Conservation (phyloP, 2,329 filamentous ascomycete genomes). For the Aspergillus terreus region DNA sequence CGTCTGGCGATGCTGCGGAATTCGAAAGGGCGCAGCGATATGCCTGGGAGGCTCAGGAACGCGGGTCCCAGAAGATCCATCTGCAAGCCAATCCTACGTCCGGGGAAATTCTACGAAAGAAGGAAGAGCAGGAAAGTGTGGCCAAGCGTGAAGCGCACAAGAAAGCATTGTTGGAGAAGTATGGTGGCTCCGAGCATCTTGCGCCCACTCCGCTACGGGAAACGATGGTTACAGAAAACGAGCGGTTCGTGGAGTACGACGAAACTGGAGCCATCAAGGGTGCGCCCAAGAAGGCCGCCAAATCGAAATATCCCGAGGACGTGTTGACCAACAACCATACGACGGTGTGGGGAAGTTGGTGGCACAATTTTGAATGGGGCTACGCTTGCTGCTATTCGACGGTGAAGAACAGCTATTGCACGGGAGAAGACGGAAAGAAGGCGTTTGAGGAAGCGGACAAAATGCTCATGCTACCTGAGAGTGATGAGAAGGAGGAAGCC, state of each 20-base stretch:
- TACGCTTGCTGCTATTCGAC: constrained; percentile 93
- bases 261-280: constrained; percentile 87
- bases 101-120: constrained; percentile 78
- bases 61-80: constrained; percentile 74
- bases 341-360: constrained; percentile 95
- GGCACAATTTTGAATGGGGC: constrained; percentile 91
- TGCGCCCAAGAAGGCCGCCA: constrained; percentile 68
- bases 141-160: constrained; percentile 64
- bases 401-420: constrained; percentile 96
- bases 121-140: constrained; percentile 70
- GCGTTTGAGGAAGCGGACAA: constrained; percentile 75
- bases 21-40: constrained; percentile 87
- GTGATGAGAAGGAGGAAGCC: neutral
- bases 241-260: constrained; percentile 91
- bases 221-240: constrained; percentile 71
- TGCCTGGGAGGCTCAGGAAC: constrained; percentile 93
- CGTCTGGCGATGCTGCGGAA: constrained; percentile 85
- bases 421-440: constrained; percentile 78
- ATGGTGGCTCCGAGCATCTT: constrained; percentile 66
- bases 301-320: constrained; percentile 90
- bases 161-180: constrained; percentile 73
- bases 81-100: constrained; percentile 95
- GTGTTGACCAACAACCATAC: constrained; percentile 86
- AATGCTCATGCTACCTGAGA: constrained; percentile 46
- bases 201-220: constrained; percentile 61